A percentile compares a stretch with the other conserved stretches of the same genome.
Conservation (phyloP, 768 basidiomycete species). For the Chiua virens region DNA sequence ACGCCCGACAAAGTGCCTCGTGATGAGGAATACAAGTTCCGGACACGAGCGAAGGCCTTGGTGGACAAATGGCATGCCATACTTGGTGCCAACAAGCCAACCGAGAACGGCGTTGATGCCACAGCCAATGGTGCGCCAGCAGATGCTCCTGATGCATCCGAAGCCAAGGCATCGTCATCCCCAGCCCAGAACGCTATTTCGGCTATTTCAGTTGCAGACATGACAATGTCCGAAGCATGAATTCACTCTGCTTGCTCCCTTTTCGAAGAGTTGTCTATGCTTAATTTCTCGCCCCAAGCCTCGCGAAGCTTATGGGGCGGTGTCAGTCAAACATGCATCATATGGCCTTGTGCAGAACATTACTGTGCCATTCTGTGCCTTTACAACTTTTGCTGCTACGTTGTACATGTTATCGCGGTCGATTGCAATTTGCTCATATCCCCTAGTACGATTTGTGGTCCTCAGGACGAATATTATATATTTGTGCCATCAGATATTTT, state of each 20-base stretch:
- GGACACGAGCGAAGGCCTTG: slow-evolving; percentile 45
- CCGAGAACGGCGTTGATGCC: slow-evolving; percentile 30
- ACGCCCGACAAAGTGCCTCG: slow-evolving; percentile 43
- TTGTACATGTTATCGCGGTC: slow-evolving; percentile 31
- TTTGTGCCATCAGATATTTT: background rate
- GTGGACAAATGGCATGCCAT: slow-evolving; percentile 48
- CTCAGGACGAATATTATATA: slow-evolving; percentile 9
- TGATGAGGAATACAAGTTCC: slow-evolving; percentile 55
- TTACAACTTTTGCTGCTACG: slow-evolving; percentile 17
- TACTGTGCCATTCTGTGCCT: slow-evolving; percentile 26
- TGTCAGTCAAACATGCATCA: slow-evolving; percentile 21
- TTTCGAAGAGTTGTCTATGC: slow-evolving; percentile 8
- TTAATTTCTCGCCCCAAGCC: slow-evolving; percentile 5
- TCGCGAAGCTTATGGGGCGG: slow-evolving; percentile 7
- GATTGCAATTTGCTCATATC: slow-evolving; percentile 27
- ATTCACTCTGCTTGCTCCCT: slow-evolving; percentile 7
- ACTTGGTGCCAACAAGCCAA: slow-evolving; percentile 33
- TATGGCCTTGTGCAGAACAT: slow-evolving; percentile 17
- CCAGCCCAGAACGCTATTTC: slow-evolving; percentile 30
- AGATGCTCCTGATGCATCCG: slow-evolving; percentile 19
- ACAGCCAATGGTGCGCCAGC: slow-evolving; percentile 25
- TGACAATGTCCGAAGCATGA: slow-evolving; percentile 45
- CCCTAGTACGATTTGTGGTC: slow-evolving; percentile 21
- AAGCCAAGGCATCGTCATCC: slow-evolving; percentile 21
- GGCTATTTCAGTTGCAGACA: slow-evolving; percentile 34